Evolutionary conservation across 352 stramenopile species (phyloP).

Genomic region (Phytopythium ostracodes): DNA sequence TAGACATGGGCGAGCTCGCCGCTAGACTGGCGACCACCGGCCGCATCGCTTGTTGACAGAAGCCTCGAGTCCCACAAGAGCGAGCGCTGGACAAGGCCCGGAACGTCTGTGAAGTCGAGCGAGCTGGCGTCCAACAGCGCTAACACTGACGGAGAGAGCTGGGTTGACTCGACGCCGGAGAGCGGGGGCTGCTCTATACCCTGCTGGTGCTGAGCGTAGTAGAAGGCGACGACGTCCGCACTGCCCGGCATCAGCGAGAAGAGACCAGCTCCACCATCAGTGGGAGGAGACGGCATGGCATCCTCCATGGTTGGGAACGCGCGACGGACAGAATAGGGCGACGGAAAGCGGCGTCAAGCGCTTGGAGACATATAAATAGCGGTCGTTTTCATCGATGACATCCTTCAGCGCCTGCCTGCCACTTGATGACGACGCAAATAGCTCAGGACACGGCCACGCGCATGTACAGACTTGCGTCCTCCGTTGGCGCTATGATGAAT

Average conservation of each 20-base stretch:
- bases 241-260: not conserved
- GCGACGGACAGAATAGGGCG: not conserved
- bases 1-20: not conserved
- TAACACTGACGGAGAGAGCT: not conserved
- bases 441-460: too few relatives aligned
- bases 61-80: constrained; percentile 4
- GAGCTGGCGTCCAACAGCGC: not conserved
- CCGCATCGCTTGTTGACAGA: not conserved
- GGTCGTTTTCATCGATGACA: too few relatives aligned
- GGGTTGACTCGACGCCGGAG: not conserved
- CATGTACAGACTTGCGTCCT: too few relatives aligned
- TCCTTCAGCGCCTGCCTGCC: too few relatives aligned
- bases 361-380: not conserved
- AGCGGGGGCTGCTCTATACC: not conserved
- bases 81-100: constrained; percentile 1
- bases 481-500: too few relatives aligned
- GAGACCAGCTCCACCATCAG: not conserved
- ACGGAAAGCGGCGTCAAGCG: not conserved
- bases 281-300: not conserved
- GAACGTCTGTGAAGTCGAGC: not conserved
- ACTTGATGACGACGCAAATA: too few relatives aligned
- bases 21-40: not conserved
- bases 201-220: not conserved
- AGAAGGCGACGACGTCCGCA: constrained; percentile 2
- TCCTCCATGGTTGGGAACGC: not conserved